A percentile compares a stretch with the other conserved stretches of the same genome.
phyloP scores from a whole-genome alignment of 352 stramenopile genomes.

The Pythium folliculosum region DNA sequence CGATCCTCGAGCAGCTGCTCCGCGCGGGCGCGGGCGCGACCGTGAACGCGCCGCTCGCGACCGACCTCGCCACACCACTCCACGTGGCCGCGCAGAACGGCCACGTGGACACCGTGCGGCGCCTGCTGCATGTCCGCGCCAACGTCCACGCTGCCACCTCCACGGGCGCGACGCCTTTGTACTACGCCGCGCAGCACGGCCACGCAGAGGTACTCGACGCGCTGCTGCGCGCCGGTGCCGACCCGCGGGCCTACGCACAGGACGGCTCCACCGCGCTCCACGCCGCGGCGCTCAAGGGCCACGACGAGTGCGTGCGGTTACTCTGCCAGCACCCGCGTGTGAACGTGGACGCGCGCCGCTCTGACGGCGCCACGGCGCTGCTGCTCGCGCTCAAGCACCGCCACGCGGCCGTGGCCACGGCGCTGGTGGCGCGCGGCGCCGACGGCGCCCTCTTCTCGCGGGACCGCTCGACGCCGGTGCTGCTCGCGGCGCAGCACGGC shows the following conservation, averaged over 20 bases:
- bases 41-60: slow-evolving; percentile 7
- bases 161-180: slow-evolving; percentile 38
- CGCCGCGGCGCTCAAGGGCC: slow-evolving; percentile 14
- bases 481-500: slow-evolving; percentile 21
- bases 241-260: background rate
- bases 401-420: slow-evolving; percentile 65
- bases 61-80: slow-evolving; percentile 18
- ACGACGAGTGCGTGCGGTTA: slow-evolving; percentile 6
- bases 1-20: slow-evolving; percentile 39
- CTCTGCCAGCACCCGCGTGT: slow-evolving; percentile 3
- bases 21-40: background rate
- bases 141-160: slow-evolving; percentile 23
- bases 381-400: slow-evolving; percentile 85
- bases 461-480: slow-evolving; percentile 14
- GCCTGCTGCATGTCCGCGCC: slow-evolving; percentile 12
- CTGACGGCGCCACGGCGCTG: slow-evolving; percentile 83
- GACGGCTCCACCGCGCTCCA: slow-evolving; percentile 20
- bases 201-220: slow-evolving; percentile 19
- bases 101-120: slow-evolving; percentile 22
- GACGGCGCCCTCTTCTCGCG: slow-evolving; percentile 4
- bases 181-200: slow-evolving; percentile 21
- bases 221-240: slow-evolving; percentile 28
- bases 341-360: slow-evolving; percentile 17
- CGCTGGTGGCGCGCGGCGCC: slow-evolving; percentile 40
- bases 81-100: slow-evolving; percentile 75